Conservation (phyloP, 1,284 basidiomycete genomes). For the Leccinum brunneo-olivaceum region DNA sequence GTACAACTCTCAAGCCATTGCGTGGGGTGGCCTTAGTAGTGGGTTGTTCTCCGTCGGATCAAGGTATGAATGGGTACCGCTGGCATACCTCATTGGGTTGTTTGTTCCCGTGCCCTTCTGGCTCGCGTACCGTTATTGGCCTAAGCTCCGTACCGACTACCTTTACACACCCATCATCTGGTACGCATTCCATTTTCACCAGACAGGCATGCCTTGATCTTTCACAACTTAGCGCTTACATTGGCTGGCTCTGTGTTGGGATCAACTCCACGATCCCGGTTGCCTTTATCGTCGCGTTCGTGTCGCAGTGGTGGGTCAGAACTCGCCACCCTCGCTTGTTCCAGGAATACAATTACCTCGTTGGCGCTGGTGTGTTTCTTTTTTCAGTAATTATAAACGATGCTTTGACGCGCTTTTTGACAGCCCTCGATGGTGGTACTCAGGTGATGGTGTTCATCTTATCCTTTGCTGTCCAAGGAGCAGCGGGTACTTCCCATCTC, state of each 20-base stretch:
- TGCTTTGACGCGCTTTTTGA: background rate
- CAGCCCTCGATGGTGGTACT: constrained; percentile 54
- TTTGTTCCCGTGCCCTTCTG: constrained; percentile 51
- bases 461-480: constrained; percentile 68
- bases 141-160: constrained; percentile 37
- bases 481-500: constrained; percentile 45
- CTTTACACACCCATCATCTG: constrained; percentile 42
- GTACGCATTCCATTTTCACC: constrained; percentile 15
- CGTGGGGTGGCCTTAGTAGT: constrained; percentile 59
- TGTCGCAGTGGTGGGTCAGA: constrained; percentile 55
- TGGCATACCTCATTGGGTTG: constrained; percentile 49
- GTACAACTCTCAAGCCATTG: constrained; percentile 57
- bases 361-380: constrained; percentile 34
- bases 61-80: constrained; percentile 55
- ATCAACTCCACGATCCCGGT: constrained; percentile 41
- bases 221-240: too few relatives aligned
- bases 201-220: too few relatives aligned
- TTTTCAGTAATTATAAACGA: background rate
- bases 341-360: constrained; percentile 42
- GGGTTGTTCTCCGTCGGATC: constrained; percentile 47
- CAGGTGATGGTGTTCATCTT: constrained; percentile 68
- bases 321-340: constrained; percentile 54
- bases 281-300: constrained; percentile 43
- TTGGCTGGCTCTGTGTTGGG: constrained; percentile 44
- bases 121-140: constrained; percentile 39